phyloP scores from a whole-genome alignment of 768 basidiomycete species.

The Dioszegia aurantiaca region DNA sequence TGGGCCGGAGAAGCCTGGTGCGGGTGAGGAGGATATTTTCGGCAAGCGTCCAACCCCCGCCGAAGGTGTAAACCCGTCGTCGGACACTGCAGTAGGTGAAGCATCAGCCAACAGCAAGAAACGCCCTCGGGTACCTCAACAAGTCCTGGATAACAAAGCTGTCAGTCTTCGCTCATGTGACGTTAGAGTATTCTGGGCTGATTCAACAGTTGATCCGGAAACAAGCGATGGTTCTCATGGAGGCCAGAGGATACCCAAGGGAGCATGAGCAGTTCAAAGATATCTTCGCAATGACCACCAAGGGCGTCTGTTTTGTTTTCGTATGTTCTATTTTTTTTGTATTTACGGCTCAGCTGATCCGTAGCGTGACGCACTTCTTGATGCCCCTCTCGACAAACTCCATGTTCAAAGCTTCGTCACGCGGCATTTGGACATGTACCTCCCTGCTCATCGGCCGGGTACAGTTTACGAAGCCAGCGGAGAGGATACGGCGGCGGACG shows the following conservation, averaged over 20 bases:
- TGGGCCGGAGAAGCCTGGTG: slow-evolving; percentile 5
- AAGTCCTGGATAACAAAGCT: slow-evolving; percentile 45
- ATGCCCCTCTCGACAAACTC: slow-evolving; percentile 22
- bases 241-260: slow-evolving; percentile 29
- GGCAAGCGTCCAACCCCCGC: slow-evolving; percentile 20
- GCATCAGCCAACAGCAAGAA: slow-evolving; percentile 19
- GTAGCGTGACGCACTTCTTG: slow-evolving; percentile 30
- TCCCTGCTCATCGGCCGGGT: slow-evolving; percentile 13
- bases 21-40: slow-evolving; percentile 45
- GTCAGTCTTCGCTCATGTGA: slow-evolving; percentile 25
- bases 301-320: slow-evolving; percentile 45
- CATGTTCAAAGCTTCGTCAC: slow-evolving; percentile 29
- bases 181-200: background rate
- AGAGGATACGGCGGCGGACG: slow-evolving; percentile 1
- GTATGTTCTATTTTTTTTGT: slow-evolving; percentile 27
- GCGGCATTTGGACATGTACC: slow-evolving; percentile 41
- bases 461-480: slow-evolving; percentile 1
- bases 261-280: slow-evolving; percentile 47
- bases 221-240: slow-evolving; percentile 37
- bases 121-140: slow-evolving; percentile 31
- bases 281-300: slow-evolving; percentile 45
- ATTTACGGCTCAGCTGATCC: background rate
- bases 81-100: slow-evolving; percentile 7
- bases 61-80: background rate
- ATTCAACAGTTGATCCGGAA: slow-evolving; percentile 43